phyloP scores from a whole-genome alignment of 352 stramenopile genomes.

The Globisporangium echinulatum region DNA sequence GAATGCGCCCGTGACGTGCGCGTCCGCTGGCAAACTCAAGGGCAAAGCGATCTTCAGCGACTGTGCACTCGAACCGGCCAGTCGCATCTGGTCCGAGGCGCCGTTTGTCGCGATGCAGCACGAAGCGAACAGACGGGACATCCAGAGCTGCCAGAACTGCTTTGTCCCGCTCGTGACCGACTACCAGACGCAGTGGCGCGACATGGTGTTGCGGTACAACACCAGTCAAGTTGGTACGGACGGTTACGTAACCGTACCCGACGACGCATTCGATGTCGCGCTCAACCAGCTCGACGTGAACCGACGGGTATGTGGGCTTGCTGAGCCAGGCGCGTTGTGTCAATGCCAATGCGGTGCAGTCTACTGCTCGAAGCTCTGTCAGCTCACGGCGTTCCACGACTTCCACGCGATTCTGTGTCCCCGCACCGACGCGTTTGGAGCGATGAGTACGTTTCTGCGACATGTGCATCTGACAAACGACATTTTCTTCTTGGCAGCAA shows the following conservation, averaged over 20 bases:
- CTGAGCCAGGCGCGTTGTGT: slow-evolving; percentile 14
- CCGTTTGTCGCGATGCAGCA: slow-evolving; percentile 74
- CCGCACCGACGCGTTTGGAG: slow-evolving; percentile 44
- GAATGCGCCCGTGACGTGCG: slow-evolving; percentile 54
- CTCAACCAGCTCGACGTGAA: slow-evolving; percentile 36
- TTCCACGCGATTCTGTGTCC: slow-evolving; percentile 77
- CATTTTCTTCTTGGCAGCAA: slow-evolving; percentile 86
- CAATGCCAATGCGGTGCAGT: slow-evolving; percentile 62
- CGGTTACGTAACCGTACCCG: slow-evolving; percentile 2
- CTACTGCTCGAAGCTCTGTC: slow-evolving; percentile 83
- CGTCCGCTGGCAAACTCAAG: slow-evolving; percentile 48
- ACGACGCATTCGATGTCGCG: slow-evolving; percentile 37
- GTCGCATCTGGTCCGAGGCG: slow-evolving; percentile 60
- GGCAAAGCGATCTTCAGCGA: slow-evolving; percentile 72
- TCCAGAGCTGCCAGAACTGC: slow-evolving; percentile 65
- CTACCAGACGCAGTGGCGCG: slow-evolving; percentile 37
- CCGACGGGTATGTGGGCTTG: slow-evolving; percentile 42
- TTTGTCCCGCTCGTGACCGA: slow-evolving; percentile 56
- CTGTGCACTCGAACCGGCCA: slow-evolving; percentile 31
- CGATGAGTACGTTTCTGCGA: slow-evolving; percentile 55
- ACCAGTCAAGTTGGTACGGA: neutral
- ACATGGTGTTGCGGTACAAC: slow-evolving; percentile 32
- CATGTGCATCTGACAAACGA: slow-evolving; percentile 88
- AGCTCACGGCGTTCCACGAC: slow-evolving; percentile 56
- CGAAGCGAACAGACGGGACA: slow-evolving; percentile 26